These are phyloP conservation scores for Apophysomyces elegans DNA, from an alignment of 371 early-diverging fungal species.

Conservation along the genomic window DNA sequence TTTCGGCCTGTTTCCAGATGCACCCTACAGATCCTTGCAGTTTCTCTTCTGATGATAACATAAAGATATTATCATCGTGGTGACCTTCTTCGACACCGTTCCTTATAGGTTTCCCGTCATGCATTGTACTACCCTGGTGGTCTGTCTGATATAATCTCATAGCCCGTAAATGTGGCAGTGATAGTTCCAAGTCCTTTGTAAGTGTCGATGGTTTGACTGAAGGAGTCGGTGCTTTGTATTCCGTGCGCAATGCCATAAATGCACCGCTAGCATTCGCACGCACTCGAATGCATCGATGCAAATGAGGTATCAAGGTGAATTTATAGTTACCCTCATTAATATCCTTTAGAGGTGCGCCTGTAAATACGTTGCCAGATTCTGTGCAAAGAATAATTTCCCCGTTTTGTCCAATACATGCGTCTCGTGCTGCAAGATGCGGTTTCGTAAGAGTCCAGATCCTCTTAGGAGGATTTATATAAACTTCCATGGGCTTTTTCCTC, in stretches of 20 bases:
- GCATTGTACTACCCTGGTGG: neutral
- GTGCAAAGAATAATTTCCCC: constrained; percentile 58
- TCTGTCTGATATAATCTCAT: neutral
- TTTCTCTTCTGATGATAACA: constrained; percentile 8
- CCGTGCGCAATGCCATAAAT: constrained; percentile 63
- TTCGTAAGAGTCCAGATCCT: constrained; percentile 51
- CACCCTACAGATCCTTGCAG: constrained; percentile 10
- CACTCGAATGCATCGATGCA: constrained; percentile 59
- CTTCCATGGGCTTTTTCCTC: neutral
- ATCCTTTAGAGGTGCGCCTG: constrained; percentile 43
- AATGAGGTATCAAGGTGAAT: constrained; percentile 44
- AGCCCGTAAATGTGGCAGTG: constrained; percentile 40
- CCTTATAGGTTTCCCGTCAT: neutral
- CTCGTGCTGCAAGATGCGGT: constrained; percentile 40
- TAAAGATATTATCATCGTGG: neutral
- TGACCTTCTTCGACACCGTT: neutral
- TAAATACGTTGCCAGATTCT: constrained; percentile 53
- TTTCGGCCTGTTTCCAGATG: constrained; percentile 23
- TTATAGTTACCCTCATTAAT: constrained; percentile 26
- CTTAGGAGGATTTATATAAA: constrained; percentile 30
- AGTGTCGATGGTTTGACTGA: constrained; percentile 31
- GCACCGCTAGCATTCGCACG: constrained; percentile 62
- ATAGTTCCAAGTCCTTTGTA: constrained; percentile 32
- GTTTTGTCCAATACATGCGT: constrained; percentile 56
- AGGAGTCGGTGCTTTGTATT: constrained; percentile 17